Percentiles rank a stretch among this genome's conserved stretches.
Evolutionary conservation across 2,329 filamentous ascomycete species (phyloP).

Genomic region (Achaetomium macrosporum): DNA sequence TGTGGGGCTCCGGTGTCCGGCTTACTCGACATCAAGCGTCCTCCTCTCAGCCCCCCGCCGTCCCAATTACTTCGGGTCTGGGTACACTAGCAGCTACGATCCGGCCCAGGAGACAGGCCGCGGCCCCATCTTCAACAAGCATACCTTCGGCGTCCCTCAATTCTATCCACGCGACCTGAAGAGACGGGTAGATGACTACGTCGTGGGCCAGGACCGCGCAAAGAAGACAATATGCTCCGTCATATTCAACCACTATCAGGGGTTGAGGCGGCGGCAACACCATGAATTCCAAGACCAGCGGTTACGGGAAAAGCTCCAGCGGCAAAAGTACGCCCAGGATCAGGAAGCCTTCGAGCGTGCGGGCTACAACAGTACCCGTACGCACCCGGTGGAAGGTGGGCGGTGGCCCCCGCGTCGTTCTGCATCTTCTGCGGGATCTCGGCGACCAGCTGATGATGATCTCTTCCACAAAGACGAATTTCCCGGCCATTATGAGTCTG

Average conservation of each 20-base stretch:
- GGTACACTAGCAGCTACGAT: slow-evolving; percentile 56
- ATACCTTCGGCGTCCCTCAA: slow-evolving; percentile 53
- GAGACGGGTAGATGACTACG: slow-evolving; percentile 88
- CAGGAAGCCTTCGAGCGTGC: slow-evolving; percentile 45
- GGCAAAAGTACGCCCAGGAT: slow-evolving; percentile 66
- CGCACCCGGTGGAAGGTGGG: slow-evolving; percentile 75
- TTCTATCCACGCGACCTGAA: slow-evolving; percentile 70
- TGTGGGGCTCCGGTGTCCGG: slow-evolving; percentile 13
- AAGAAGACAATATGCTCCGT: slow-evolving; percentile 91
- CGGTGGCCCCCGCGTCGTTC: slow-evolving; percentile 25
- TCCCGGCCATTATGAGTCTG: slow-evolving; percentile 45
- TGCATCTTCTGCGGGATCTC: slow-evolving; percentile 24
- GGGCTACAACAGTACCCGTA: slow-evolving; percentile 37
- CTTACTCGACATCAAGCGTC: slow-evolving; percentile 26
- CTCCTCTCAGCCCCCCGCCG: slow-evolving; percentile 33
- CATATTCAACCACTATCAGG: slow-evolving; percentile 95
- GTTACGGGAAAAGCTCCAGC: slow-evolving; percentile 57
- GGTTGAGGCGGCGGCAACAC: slow-evolving; percentile 70
- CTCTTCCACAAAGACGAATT: slow-evolving; percentile 45
- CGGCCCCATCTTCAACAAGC: slow-evolving; percentile 55
- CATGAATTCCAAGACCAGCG: slow-evolving; percentile 63
- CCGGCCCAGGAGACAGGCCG: slow-evolving; percentile 47
- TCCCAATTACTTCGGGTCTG: slow-evolving; percentile 48
- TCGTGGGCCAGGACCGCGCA: slow-evolving; percentile 90
- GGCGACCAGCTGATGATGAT: slow-evolving; percentile 31